Base-by-base conservation (phyloP, 2,329 filamentous ascomycete species). In the Neofusicoccum cordaticola region DNA sequence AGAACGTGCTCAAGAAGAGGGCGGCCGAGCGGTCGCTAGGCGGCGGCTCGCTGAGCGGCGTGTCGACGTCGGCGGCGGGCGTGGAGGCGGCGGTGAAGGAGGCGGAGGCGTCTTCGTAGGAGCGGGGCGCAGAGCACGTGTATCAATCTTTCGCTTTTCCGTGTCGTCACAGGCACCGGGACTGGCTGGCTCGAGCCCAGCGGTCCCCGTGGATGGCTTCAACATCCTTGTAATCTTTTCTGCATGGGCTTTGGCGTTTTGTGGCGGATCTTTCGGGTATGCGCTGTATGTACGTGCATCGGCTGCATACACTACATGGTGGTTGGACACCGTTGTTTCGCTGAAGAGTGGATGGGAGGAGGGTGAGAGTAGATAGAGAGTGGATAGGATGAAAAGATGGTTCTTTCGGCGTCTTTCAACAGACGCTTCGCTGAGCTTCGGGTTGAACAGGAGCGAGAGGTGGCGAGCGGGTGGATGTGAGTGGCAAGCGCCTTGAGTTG, bases 1-100 rank as follows among this genome's bases (percentile, higher is more conserved):
- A 99, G 84, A 99, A 99, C 72, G 94, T 99, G 19, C 81, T 99
- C 66, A 91, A 92, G 79, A 96, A 96, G 86, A 84, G 92, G 58
- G 85, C 77, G 41, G 78, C 73, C 66, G 74, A 75, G 62, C 75
- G 69, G 22, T 56, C 37, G 35, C 52, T 60, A 4, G 61, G 52
- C 12, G 15, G 22, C n/a, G 15, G 39, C 6, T 45, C 17, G 3
- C 15, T 45, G 9, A 17, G 4, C 7, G 27, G 50, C 31, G 6
- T 52, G 19, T 45, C 47, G 15, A 17, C 45, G 35, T 17, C 37
- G 12, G 58, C 58, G 34, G 22, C 45, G 7, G 45, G 42, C 19
- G 35, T 15, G 12, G 47, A 15, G n/a, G 58, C 42, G 56, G 56
- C 13, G 15, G 52, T 56, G 19, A 56, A 56, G 39, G 53, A 34